Evolutionary conservation across 768 basidiomycete species (phyloP), one percentile per base, ranked within the genome.

Genomic region (Rhizopogon salebrosus): DNA sequence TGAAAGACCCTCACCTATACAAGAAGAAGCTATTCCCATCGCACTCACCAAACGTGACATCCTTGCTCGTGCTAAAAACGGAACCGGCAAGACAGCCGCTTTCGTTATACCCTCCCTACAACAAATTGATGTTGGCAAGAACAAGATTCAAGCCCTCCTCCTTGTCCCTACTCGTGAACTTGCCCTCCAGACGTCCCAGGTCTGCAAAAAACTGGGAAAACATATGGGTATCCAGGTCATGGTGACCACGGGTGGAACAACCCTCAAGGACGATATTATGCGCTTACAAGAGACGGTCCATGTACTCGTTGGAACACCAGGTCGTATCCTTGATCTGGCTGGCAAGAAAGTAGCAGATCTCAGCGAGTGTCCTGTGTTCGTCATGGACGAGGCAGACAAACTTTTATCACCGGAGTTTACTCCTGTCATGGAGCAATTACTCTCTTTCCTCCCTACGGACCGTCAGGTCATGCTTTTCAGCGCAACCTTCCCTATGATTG

Each of bases 301-400:
- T 68, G 88, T 99, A 48, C 87, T 99, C 48, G 95, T 98, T 56
- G 95, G 95, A 49, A 99, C 95, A 2, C 95, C 95, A 14, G 95
- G 95, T 24, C 83, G 95, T 63, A 94, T 99, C 62, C 76, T 99
- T 49, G 95, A 99, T 76, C 74, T 99, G 49, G 89, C 90, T 5
- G 88, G 93, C 61, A 98, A 98, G 74, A 82, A 73, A 58, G 88
- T 99, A 36, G 95, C 95, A 26, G 93, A 98, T 72, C 79, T 99
- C 58, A 89, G 83, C 72, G 87, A 92, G 65, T 98, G 95, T 71
- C 86, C 88, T 2, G 91, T 95, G 51, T 99, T 98, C 64, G 93
- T 98, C 60, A 99, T 99, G 95, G 95, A 99, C 70, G 95, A 99
- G 73, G 95, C 95, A 42, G 97, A 98, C 72, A 99, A 98, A 70